Percentiles rank a stretch among this genome's conserved stretches.
phyloP scores from a whole-genome alignment of 2,329 filamentous ascomycete genomes.

The Coccinonectria pachysandricola region DNA sequence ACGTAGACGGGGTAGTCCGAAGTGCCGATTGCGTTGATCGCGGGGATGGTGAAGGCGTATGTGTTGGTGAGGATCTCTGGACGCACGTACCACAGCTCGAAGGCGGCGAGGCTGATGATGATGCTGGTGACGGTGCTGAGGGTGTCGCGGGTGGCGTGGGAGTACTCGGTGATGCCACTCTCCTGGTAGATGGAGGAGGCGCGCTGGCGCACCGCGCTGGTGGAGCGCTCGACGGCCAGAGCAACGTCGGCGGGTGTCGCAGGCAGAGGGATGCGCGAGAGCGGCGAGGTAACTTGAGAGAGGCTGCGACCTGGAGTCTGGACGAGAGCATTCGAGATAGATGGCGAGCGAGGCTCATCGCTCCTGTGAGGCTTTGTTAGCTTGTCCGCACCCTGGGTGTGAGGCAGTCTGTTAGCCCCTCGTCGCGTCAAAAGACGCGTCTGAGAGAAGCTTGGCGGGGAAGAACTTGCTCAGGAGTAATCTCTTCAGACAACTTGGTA shows the following conservation, averaged over 20 bases:
- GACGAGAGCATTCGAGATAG: conserved; percentile 35
- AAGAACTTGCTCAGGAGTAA: conserved; percentile 34
- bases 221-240: conserved; percentile 62
- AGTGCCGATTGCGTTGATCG: conserved; percentile 44
- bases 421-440: too few species aligned
- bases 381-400: too few species aligned
- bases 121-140: conserved; percentile 66
- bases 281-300: conserved; percentile 39
- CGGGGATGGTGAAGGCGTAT: conserved; percentile 64
- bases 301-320: conserved; percentile 42
- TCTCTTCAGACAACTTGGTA: conserved; percentile 35
- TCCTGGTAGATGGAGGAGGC: conserved; percentile 53
- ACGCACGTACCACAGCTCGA: conserved; percentile 64
- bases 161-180: conserved; percentile 55
- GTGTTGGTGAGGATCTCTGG: conserved; percentile 59
- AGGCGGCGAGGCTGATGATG: conserved; percentile 53
- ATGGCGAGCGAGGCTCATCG: conserved; percentile 22
- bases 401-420: too few species aligned
- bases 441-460: conserved; percentile 1
- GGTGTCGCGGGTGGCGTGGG: conserved; percentile 55
- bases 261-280: conserved; percentile 66
- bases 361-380: too few species aligned
- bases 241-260: conserved; percentile 72
- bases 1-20: conserved; percentile 53
- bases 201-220: conserved; percentile 55